These are phyloP conservation scores for Chrysanthemum makinoi DNA, from an alignment of 129 eudicot genomes.

Conservation along the genomic window DNA sequence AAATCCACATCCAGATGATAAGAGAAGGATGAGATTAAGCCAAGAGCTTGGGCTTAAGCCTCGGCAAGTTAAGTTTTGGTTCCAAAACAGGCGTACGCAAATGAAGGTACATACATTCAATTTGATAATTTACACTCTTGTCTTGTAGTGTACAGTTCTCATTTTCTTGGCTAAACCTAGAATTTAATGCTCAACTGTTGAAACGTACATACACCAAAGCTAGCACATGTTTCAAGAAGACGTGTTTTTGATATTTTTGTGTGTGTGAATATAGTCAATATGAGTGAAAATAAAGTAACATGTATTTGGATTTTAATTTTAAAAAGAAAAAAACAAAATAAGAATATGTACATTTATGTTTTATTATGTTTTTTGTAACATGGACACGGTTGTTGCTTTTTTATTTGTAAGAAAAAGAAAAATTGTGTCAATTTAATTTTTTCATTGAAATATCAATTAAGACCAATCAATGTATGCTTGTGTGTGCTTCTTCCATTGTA, in stretches of 20 bases:
- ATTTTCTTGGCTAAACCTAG: slow-evolving; percentile 39
- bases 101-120: slow-evolving; percentile 69
- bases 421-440: no score
- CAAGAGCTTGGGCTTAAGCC: slow-evolving; percentile 94
- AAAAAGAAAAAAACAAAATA: no score
- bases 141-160: slow-evolving; percentile 25
- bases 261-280: background rate
- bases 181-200: slow-evolving; percentile 37
- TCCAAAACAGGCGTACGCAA: slow-evolving; percentile 96
- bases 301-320: no score
- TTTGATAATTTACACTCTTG: background rate
- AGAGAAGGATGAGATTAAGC: slow-evolving; percentile 81
- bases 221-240: slow-evolving; percentile 35
- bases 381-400: no score
- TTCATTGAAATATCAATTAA: no score
- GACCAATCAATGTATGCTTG: no score
- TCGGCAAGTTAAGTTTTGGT: slow-evolving; percentile 96
- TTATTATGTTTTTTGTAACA: no score
- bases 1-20: slow-evolving; percentile 98
- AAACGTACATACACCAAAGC: slow-evolving; percentile 28
- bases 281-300: background rate
- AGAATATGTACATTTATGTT: no score
- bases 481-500: no score
- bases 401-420: no score
- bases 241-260: slow-evolving; percentile 14